Evolutionary conservation across 345 rosid species (phyloP), one percentile per base, ranked within the genome.

Genomic region (Rubroshorea leprosula): DNA sequence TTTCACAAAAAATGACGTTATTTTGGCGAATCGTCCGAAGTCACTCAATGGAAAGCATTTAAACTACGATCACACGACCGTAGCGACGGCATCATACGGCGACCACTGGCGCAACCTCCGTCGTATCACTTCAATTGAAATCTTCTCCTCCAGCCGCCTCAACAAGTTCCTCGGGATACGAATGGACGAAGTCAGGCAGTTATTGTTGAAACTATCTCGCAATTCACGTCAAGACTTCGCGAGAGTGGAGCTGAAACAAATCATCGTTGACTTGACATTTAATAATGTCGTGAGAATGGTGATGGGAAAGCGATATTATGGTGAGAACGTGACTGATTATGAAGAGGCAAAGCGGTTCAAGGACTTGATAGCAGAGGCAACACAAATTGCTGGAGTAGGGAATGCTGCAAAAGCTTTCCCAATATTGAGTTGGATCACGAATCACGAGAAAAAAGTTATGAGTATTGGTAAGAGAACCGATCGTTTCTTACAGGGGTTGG

Each of bases 271-370:
- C 48, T 62, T 73, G 13, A 73, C 71, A n/a, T 69, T 65, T 45
- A 73, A 73, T 43, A 73, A 73, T 65, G 65, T 73, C 25, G 66
- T 73, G 10, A 68, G 68, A 54, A 80, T 74, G 79, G 58, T 76
- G 27, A 63, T 75, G 1, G 81, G 79, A 22, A 79, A 81, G 72
- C 57, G 76, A 61, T 71, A 73, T 41, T 73, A 59, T 38, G 81
- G 79, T 1, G 78, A 68, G 5, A 50, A 70, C 24, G 66, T 57
- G 15, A 62, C 57, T 58, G 74, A 71, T 14, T 54, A 19, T 27
- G 64, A 59, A 52, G 74, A 73, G 31, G 71, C 73, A 1, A 58
- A n/a, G 61, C 31, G 50, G 60, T 80, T 82, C 62, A 64, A 49
- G 47, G 66, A 63, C 43, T 47, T 65, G 3, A 45, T 65, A n/a